Conservation (phyloP, 2,329 filamentous ascomycete species). For the Samsoniella hepiali region DNA sequence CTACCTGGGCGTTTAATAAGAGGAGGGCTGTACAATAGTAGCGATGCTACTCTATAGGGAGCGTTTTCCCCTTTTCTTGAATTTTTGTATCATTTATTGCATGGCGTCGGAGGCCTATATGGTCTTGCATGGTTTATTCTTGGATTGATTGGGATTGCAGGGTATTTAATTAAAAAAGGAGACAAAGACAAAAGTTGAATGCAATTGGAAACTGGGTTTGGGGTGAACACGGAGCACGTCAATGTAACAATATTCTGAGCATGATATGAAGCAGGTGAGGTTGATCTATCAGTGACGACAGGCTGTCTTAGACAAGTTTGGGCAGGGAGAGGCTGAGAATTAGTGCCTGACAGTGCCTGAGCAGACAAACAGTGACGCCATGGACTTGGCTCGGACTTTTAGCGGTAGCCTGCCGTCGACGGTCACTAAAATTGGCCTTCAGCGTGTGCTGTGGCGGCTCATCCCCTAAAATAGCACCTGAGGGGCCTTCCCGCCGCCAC, state of each 20-base stretch:
- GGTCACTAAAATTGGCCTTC: not conserved
- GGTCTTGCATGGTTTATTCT: not conserved
- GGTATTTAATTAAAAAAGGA: not conserved
- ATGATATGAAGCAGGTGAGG: not conserved
- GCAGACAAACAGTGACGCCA: not conserved
- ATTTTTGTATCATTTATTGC: constrained; percentile 10
- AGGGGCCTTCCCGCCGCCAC: too few relatives aligned
- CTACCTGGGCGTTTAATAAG: not conserved
- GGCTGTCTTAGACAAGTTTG: not conserved
- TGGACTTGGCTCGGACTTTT: not conserved
- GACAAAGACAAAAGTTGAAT: not conserved
- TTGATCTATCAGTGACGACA: not conserved
- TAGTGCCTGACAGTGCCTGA: not conserved
- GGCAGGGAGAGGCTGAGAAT: not conserved
- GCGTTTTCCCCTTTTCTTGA: not conserved
- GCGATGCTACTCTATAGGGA: not conserved
- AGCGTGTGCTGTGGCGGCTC: not conserved
- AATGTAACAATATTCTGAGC: not conserved
- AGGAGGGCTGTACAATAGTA: constrained; percentile 15
- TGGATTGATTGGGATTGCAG: constrained; percentile 5
- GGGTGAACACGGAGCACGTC: not conserved
- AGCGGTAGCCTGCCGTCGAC: not conserved
- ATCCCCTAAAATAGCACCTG: not conserved
- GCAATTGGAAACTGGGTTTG: not conserved
- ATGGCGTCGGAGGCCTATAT: constrained; percentile 6